phyloP scores from a whole-genome alignment of 129 eudicot species.

The Cynara cardunculus region DNA sequence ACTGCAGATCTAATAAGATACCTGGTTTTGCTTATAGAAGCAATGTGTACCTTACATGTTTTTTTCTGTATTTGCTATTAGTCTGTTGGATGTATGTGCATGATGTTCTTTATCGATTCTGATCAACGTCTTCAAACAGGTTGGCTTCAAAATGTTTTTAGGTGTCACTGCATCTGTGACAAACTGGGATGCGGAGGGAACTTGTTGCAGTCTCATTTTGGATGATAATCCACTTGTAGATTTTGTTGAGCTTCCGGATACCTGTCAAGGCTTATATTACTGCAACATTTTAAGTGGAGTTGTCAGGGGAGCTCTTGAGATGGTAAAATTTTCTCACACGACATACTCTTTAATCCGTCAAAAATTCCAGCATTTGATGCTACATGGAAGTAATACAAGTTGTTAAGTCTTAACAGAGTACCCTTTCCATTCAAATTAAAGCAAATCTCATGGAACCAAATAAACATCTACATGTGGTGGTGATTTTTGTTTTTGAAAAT shows the following conservation, averaged over 20 bases:
- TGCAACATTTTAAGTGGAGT: constrained; percentile 95
- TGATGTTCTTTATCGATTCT: neutral
- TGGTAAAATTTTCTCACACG: constrained; percentile 41
- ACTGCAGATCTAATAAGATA: too few species aligned
- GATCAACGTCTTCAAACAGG: constrained; percentile 41
- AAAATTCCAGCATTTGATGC: neutral
- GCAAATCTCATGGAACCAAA: too few species aligned
- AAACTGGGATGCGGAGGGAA: constrained; percentile 91
- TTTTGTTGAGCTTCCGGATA: constrained; percentile 97
- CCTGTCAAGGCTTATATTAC: constrained; percentile 92
- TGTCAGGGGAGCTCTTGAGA: constrained; percentile 95
- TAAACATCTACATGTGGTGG: too few species aligned
- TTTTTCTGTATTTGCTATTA: too few species aligned
- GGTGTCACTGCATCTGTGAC: constrained; percentile 93
- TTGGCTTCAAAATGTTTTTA: constrained; percentile 93
- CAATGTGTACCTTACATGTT: too few species aligned
- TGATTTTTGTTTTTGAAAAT: too few species aligned
- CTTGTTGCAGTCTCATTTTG: constrained; percentile 81
- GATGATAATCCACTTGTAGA: constrained; percentile 97
- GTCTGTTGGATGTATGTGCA: too few species aligned
- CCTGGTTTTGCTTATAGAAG: too few species aligned
- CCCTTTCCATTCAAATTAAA: too few species aligned
- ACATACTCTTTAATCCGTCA: neutral
- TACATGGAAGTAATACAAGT: neutral
- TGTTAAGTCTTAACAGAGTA: neutral